Evolutionary conservation across 768 basidiomycete genomes (phyloP).

Genomic region (Grammothele lineata): DNA sequence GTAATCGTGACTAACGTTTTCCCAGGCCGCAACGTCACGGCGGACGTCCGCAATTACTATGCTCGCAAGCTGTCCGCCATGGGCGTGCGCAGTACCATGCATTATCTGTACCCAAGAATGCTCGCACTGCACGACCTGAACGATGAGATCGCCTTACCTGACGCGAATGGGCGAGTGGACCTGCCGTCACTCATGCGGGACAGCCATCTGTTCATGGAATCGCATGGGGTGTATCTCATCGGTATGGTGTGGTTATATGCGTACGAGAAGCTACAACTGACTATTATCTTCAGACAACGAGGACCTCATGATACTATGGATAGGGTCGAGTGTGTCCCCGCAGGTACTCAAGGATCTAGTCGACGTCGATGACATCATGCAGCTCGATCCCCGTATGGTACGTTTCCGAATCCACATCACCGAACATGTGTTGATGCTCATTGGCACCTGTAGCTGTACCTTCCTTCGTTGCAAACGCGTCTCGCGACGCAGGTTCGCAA

Average conservation of each 20-base stretch:
- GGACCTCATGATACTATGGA: constrained; percentile 84
- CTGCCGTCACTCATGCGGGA: constrained; percentile 78
- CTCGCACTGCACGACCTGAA: constrained; percentile 85
- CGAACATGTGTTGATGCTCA: too few relatives aligned
- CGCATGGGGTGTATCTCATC: constrained; percentile 87
- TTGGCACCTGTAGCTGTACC: constrained; percentile 19
- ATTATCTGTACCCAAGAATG: constrained; percentile 83
- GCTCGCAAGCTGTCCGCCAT: constrained; percentile 72
- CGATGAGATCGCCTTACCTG: constrained; percentile 65
- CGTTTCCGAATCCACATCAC: constrained; percentile 19
- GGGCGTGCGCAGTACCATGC: constrained; percentile 65
- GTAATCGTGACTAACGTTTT: too few relatives aligned
- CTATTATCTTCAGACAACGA: constrained; percentile 72
- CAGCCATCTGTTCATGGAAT: constrained; percentile 85
- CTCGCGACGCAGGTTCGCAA: constrained; percentile 85
- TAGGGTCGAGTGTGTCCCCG: constrained; percentile 79
- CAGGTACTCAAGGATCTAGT: constrained; percentile 81
- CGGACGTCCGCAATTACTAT: constrained; percentile 90
- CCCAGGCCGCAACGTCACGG: constrained; percentile 78
- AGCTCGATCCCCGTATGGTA: constrained; percentile 69
- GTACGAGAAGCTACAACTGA: constrained; percentile 1
- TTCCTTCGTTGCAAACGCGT: constrained; percentile 68
- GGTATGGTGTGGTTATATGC: constrained; percentile 42
- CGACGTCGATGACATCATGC: constrained; percentile 73
- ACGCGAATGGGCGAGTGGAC: constrained; percentile 52